Evolutionary conservation across 208 protist species (phyloP).

Genomic region (Acanthamoeba culbertsoni): DNA sequence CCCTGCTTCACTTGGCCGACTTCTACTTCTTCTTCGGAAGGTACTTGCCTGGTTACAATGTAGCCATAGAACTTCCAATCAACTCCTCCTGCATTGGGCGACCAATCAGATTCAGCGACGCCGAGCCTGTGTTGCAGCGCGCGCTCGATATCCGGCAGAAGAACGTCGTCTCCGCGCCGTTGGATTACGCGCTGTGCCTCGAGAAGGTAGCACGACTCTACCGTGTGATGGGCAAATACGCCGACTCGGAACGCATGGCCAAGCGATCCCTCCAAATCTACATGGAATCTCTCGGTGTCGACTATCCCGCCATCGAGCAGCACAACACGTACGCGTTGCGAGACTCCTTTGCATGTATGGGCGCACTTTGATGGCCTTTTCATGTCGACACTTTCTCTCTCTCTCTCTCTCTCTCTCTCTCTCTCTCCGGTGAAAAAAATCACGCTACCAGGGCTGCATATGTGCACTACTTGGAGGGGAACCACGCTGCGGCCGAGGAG

Average conservation of each 20-base stretch:
- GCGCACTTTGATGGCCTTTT: no score
- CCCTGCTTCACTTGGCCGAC: background rate
- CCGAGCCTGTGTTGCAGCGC: conserved; percentile 21
- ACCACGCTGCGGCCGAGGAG: background rate
- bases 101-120: background rate
- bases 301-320: conserved; percentile 51
- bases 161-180: background rate
- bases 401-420: no score
- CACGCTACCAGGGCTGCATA: background rate
- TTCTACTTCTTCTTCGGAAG: conserved; percentile 47
- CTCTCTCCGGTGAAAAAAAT: no score
- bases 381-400: no score
- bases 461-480: background rate
- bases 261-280: conserved; percentile 51
- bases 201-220: conserved; percentile 43
- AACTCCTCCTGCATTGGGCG: background rate
- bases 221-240: conserved; percentile 33
- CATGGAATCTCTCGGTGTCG: conserved; percentile 40
- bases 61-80: background rate
- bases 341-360: no score
- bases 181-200: conserved; percentile 42
- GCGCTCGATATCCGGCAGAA: conserved; percentile 36
- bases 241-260: conserved; percentile 20
- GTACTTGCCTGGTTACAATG: background rate
- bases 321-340: background rate